Conservation (phyloP, 2,329 filamentous ascomycete species). For the Paracamarosporium sp. region DNA sequence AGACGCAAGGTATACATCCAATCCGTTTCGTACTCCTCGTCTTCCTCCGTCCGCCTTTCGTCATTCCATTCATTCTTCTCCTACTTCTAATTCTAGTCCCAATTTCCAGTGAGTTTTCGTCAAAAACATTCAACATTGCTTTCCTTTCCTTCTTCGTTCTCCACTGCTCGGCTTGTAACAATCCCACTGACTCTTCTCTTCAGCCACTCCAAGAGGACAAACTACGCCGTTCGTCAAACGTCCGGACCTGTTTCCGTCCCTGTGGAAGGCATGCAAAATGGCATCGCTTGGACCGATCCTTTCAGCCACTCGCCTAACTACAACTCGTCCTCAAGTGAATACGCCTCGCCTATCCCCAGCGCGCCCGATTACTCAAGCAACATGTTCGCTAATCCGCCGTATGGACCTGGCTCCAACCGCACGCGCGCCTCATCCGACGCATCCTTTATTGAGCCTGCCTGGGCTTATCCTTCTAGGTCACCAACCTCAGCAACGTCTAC, state of each 20-base stretch:
- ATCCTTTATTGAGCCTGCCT: constrained; percentile 39
- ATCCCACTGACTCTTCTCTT: constrained; percentile 12
- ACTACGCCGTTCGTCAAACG: constrained; percentile 15
- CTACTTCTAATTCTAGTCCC: constrained; percentile 29
- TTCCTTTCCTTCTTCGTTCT: constrained; percentile 13
- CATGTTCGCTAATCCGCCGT: constrained; percentile 37
- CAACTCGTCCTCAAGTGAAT: constrained; percentile 43
- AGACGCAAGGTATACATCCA: constrained; percentile 45
- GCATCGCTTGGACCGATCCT: constrained; percentile 32
- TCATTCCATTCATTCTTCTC: constrained; percentile 40
- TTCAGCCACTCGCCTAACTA: constrained; percentile 34
- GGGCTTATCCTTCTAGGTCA: constrained; percentile 40
- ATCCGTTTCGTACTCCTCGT: constrained; percentile 47
- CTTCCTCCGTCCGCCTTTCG: constrained; percentile 34
- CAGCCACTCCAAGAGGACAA: constrained; percentile 26
- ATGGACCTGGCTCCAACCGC: constrained; percentile 30
- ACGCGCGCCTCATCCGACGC: constrained; percentile 47
- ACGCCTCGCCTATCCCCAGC: constrained; percentile 37
- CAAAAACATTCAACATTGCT: constrained; percentile 20
- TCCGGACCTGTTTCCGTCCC: constrained; percentile 23
- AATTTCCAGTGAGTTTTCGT: constrained; percentile 46
- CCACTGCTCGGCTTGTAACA: background rate
- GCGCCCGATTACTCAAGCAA: constrained; percentile 31
- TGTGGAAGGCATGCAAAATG: constrained; percentile 25
- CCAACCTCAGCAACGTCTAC: constrained; percentile 44